Evolutionary conservation across 1,284 basidiomycete species (phyloP), one percentile per base, ranked within the genome.

Genomic region (Rhodofomes roseus): DNA sequence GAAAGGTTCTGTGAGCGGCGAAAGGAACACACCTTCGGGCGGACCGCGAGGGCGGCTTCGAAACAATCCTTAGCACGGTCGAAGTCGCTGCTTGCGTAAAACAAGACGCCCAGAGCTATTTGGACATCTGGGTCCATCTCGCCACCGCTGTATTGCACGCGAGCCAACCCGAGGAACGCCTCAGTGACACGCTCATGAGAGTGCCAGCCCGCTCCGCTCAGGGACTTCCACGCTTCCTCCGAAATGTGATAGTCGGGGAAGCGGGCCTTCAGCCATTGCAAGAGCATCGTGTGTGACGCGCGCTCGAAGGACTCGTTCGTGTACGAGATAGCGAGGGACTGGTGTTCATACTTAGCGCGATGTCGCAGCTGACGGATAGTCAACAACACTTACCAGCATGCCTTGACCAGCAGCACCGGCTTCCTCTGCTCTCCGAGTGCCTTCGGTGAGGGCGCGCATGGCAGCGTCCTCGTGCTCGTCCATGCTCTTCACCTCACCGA

Each of bases 281-380:
- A 84, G 25, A 99, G 83, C 76, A 92, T 95, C 1, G 88, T 79
- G 69, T 98, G 87, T 1, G 96, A 92, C 1, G 90, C 95, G 7
- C 90, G 82, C 68, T 99, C 96, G 70, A 90, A 91, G 0, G 88
- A 88, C 77, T 99, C 97, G 71, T 99, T 99, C 52, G 96, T 98
- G 74, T 95, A 99, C 4, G 94, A 95, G 65, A 98, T 96, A 2
- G 97, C 96, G 20, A 99, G 83, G 4, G 93, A 93, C 94, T 96
- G 61, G n/a, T n/a, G n/a, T n/a, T n/a, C n/a, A n/a, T n/a, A n/a
- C n/a, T n/a, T n/a, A n/a, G n/a, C n/a, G n/a, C n/a, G n/a, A n/a
- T n/a, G n/a, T n/a, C n/a, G n/a, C n/a, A n/a, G n/a, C n/a, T n/a
- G n/a, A n/a, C n/a, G n/a, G n/a, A n/a, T n/a, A n/a, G n/a, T n/a